phyloP scores from a whole-genome alignment of 2,329 filamentous ascomycete genomes.

The Colletotrichum coccodes region DNA sequence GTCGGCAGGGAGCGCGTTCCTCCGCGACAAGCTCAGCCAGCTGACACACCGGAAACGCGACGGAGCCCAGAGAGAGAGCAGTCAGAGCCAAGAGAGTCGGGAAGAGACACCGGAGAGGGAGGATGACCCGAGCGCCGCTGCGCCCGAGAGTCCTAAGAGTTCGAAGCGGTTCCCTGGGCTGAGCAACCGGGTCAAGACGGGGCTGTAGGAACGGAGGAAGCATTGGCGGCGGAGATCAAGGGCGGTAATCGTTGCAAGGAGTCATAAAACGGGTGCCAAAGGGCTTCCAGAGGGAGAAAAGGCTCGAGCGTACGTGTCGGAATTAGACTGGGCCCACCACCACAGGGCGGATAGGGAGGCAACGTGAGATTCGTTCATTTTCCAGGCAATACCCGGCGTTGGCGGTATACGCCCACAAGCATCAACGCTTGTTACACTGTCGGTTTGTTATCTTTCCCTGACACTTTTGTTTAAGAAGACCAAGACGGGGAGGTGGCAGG shows the following conservation, averaged over 20 bases:
- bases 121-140: not conserved
- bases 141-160: constrained; percentile 14
- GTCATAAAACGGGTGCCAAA: not conserved
- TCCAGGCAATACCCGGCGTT: constrained; percentile 10
- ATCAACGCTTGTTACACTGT: too few relatives aligned
- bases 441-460: too few relatives aligned
- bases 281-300: not conserved
- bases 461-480: too few relatives aligned
- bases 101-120: constrained; percentile 24
- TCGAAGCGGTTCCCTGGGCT: constrained; percentile 14
- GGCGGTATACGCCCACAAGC: not conserved
- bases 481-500: too few relatives aligned
- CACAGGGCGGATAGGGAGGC: not conserved
- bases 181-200: constrained; percentile 27
- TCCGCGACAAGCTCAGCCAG: constrained; percentile 49
- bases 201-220: not conserved
- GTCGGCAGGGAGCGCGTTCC: constrained; percentile 42
- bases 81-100: not conserved
- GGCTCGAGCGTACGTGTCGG: not conserved
- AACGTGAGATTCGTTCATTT: not conserved
- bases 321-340: constrained; percentile 2
- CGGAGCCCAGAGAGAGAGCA: constrained; percentile 32
- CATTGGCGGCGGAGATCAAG: not conserved
- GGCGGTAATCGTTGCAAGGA: not conserved
- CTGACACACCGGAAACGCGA: constrained; percentile 38